Percentiles rank a stretch among this genome's conserved stretches.
Conservation (phyloP, 2,329 filamentous ascomycete species). For the Orbilia javanica region DNA sequence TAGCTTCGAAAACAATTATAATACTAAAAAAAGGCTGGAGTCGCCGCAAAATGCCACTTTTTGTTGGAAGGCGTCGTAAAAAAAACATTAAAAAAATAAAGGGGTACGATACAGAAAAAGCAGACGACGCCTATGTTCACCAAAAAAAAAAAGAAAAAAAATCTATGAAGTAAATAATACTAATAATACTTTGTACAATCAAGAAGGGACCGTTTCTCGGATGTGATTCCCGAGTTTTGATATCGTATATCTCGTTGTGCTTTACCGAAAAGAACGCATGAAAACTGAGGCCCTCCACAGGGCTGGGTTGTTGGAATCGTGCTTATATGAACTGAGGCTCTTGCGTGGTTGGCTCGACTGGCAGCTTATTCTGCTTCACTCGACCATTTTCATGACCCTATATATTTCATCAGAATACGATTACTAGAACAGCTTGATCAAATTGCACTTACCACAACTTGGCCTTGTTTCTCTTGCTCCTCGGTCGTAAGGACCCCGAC, state of each 20-base stretch:
- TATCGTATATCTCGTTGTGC: slow-evolving; percentile 14
- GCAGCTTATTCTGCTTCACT: slow-evolving; percentile 51
- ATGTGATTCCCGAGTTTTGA: background rate
- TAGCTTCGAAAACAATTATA: background rate
- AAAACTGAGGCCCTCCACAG: background rate
- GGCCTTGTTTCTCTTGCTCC: slow-evolving; percentile 51
- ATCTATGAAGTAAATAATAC: slow-evolving; percentile 28
- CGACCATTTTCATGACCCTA: slow-evolving; percentile 55
- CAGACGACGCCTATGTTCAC: slow-evolving; percentile 44
- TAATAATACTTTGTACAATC: slow-evolving; percentile 46
- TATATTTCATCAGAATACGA: background rate
- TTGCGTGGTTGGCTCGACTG: slow-evolving; percentile 44
- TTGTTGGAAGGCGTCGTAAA: background rate
- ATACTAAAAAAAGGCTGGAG: slow-evolving; percentile 22
- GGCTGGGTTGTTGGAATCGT: background rate
- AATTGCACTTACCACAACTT: slow-evolving; percentile 46
- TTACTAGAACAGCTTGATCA: background rate
- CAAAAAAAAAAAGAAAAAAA: too few relatives aligned
- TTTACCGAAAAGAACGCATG: background rate
- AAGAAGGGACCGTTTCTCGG: slow-evolving; percentile 6
- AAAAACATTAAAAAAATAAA: slow-evolving; percentile 25
- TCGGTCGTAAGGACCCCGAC: slow-evolving; percentile 49
- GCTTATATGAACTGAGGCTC: slow-evolving; percentile 28
- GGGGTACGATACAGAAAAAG: slow-evolving; percentile 24
- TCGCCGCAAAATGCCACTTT: slow-evolving; percentile 42